Conservation (phyloP, 2,329 filamentous ascomycete genomes). For the Chaetomiaceae sp. region DNA sequence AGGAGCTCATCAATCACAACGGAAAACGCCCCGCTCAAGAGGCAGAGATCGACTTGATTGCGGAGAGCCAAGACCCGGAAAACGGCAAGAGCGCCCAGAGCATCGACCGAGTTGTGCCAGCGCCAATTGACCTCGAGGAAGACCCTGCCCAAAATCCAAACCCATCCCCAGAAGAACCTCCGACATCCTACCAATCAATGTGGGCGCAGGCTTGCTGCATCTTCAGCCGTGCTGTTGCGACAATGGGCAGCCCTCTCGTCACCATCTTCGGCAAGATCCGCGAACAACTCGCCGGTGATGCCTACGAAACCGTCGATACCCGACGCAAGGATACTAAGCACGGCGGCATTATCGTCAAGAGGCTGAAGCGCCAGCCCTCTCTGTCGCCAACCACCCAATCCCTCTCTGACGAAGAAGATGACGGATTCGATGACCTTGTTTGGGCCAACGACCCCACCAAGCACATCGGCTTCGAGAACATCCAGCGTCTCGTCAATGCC, state of each 20-base stretch:
- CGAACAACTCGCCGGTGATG: constrained; percentile 5
- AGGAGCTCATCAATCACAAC: constrained; percentile 13
- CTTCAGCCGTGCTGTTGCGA: constrained; percentile 14
- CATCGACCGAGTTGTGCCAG: constrained; percentile 12
- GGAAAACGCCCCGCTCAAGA: constrained; percentile 25
- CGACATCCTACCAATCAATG: constrained; percentile 10
- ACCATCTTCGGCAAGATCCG: constrained; percentile 14
- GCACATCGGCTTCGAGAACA: constrained; percentile 23
- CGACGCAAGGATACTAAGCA: constrained; percentile 7
- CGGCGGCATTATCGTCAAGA: constrained; percentile 23
- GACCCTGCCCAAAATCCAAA: too few relatives aligned
- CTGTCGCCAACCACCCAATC: constrained; percentile 1
- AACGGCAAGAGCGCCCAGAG: background rate
- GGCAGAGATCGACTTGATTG: constrained; percentile 22
- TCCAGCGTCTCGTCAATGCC: constrained; percentile 10
- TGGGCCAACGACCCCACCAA: constrained; percentile 25
- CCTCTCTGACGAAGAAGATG: constrained; percentile 1
- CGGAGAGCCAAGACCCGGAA: constrained; percentile 10
- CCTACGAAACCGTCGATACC: constrained; percentile 19
- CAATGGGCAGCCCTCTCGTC: constrained; percentile 19
- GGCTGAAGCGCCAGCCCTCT: constrained; percentile 23
- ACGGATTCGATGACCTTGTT: constrained; percentile 21
- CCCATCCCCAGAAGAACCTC: background rate
- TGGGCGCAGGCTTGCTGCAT: constrained; percentile 14
- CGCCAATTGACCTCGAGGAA: background rate